Conservation (phyloP, 2,329 filamentous ascomycete species). For the Shiraia bambusicola region DNA sequence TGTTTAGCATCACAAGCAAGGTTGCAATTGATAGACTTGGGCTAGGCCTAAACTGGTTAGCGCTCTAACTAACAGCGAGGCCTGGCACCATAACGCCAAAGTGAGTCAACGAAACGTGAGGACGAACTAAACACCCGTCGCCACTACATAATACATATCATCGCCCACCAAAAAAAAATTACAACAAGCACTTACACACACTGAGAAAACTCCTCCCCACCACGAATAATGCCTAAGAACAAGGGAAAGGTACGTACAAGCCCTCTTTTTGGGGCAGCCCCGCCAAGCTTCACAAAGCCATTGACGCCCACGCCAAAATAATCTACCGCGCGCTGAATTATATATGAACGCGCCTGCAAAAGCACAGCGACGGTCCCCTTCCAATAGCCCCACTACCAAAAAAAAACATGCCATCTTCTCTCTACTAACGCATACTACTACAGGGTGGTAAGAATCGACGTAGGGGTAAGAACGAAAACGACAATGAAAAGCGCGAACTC, state of each 20-base stretch:
- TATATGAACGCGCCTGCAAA: neutral
- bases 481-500: conserved; percentile 98
- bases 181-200: conserved; percentile 7
- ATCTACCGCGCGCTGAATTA: conserved; percentile 1
- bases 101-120: conserved; percentile 9
- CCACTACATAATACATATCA: conserved; percentile 15
- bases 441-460: conserved; percentile 97
- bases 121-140: conserved; percentile 11
- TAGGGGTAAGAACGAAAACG: conserved; percentile 93
- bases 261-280: conserved; percentile 20
- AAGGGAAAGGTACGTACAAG: conserved; percentile 85
- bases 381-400: neutral
- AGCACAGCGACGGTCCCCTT: neutral
- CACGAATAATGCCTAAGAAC: conserved; percentile 87
- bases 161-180: conserved; percentile 3
- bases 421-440: conserved; percentile 13
- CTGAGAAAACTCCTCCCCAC: conserved; percentile 11
- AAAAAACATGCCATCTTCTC: neutral
- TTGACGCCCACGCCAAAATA: conserved; percentile 26
- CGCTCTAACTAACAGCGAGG: no score
- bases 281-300: conserved; percentile 15
- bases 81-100: conserved; percentile 18
- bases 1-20: no score
- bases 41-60: neutral
- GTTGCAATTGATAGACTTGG: neutral